Evolutionary conservation across 208 protist genomes (phyloP).

Genomic region (Leishmania guyanensis): DNA sequence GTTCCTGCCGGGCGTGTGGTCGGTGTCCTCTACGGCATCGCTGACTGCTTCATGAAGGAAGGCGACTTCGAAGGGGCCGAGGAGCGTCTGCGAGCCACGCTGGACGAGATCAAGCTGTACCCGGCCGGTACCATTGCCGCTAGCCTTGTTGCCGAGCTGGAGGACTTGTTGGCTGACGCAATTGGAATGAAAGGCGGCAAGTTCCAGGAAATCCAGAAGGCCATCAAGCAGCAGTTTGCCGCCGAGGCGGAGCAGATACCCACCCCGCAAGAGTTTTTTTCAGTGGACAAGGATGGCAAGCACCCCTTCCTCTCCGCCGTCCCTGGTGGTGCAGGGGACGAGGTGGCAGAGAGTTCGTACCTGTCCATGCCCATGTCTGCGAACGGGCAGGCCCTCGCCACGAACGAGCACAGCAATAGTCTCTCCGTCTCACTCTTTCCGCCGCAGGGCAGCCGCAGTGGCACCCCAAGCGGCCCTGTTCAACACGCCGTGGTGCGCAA

Average conservation of each 20-base stretch:
- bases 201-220: constrained; percentile 65
- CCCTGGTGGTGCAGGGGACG: constrained; percentile 38
- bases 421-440: constrained; percentile 83
- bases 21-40: constrained; percentile 73
- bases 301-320: constrained; percentile 74
- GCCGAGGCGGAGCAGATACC: constrained; percentile 60
- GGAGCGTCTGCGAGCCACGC: constrained; percentile 57
- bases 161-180: constrained; percentile 77
- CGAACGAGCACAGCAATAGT: constrained; percentile 63
- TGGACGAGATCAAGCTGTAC: constrained; percentile 64
- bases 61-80: constrained; percentile 85
- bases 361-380: constrained; percentile 79
- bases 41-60: constrained; percentile 86
- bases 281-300: constrained; percentile 33
- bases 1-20: constrained; percentile 63
- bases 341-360: constrained; percentile 48
- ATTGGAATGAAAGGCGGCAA: constrained; percentile 78
- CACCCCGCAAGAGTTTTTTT: constrained; percentile 66
- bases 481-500: constrained; percentile 66
- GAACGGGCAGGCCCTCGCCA: constrained; percentile 49
- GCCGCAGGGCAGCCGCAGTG: constrained; percentile 55
- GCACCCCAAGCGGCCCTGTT: constrained; percentile 38
- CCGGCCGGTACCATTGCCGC: constrained; percentile 48
- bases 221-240: constrained; percentile 77
- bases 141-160: constrained; percentile 65